Evolutionary conservation across 352 stramenopile genomes (phyloP).

Genomic region (Aphanomyces cochlioides): DNA sequence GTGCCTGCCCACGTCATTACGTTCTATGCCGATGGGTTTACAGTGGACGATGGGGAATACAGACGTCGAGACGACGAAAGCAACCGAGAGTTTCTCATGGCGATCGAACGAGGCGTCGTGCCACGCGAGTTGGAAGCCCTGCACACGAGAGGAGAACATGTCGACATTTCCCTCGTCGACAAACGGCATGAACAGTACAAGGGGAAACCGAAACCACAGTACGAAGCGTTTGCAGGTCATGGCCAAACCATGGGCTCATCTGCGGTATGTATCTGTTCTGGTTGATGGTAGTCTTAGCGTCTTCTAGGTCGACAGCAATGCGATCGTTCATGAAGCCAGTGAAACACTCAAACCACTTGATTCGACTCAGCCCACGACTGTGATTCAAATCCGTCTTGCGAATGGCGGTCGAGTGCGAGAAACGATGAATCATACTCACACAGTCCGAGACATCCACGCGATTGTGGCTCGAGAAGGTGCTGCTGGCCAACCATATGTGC

Average conservation of each 20-base stretch:
- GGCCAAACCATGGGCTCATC: slow-evolving; percentile 68
- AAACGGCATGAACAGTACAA: slow-evolving; percentile 83
- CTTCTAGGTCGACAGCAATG: slow-evolving; percentile 37
- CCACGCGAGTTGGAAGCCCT: slow-evolving; percentile 71
- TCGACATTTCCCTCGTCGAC: slow-evolving; percentile 83
- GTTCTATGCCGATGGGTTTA: slow-evolving; percentile 85
- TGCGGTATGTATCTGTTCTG: background rate
- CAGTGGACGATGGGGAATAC: slow-evolving; percentile 75
- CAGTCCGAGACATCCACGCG: slow-evolving; percentile 81
- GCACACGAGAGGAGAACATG: slow-evolving; percentile 53
- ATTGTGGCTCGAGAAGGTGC: slow-evolving; percentile 81
- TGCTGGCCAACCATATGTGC: slow-evolving; percentile 74
- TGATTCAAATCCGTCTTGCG: slow-evolving; percentile 84
- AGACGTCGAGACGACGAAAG: slow-evolving; percentile 56
- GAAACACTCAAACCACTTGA: slow-evolving; percentile 60
- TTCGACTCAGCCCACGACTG: slow-evolving; percentile 82
- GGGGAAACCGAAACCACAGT: slow-evolving; percentile 56
- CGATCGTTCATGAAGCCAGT: slow-evolving; percentile 29
- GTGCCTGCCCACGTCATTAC: slow-evolving; percentile 57
- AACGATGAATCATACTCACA: slow-evolving; percentile 85
- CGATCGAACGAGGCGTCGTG: slow-evolving; percentile 72
- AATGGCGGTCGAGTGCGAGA: slow-evolving; percentile 75
- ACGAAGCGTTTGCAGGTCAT: slow-evolving; percentile 82
- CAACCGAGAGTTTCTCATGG: slow-evolving; percentile 76
- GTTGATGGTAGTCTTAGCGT: slow-evolving; percentile 27